Percentiles rank a stretch among this genome's conserved stretches.
These are phyloP conservation scores for Rusavskia elegans DNA, from an alignment of 495 filamentous ascomycete species.

Conservation along the genomic window DNA sequence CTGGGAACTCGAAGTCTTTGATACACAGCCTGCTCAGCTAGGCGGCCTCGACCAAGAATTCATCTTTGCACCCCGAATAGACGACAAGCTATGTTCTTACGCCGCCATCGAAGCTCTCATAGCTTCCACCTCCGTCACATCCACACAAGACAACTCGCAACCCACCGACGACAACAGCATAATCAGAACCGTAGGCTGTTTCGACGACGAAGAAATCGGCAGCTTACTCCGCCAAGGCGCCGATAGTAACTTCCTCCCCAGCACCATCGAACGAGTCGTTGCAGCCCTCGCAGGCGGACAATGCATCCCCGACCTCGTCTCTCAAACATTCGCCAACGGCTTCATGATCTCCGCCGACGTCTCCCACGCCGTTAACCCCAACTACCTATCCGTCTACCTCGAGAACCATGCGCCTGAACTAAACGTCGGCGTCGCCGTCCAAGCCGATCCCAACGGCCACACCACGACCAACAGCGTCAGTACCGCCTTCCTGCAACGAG, in stretches of 20 bases:
- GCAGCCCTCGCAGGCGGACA: slow-evolving; percentile 42
- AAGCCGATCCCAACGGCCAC: slow-evolving; percentile 79
- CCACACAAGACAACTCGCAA: slow-evolving; percentile 7
- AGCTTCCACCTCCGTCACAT: slow-evolving; percentile 37
- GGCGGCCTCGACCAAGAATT: slow-evolving; percentile 85
- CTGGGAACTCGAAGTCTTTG: slow-evolving; percentile 97
- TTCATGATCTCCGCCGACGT: slow-evolving; percentile 92
- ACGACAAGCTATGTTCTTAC: slow-evolving; percentile 94
- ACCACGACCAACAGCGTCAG: slow-evolving; percentile 82
- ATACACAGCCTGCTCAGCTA: slow-evolving; percentile 69
- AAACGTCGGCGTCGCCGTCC: slow-evolving; percentile 78
- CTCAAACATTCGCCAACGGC: slow-evolving; percentile 78
- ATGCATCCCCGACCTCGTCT: slow-evolving; percentile 50
- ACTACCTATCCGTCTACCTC: slow-evolving; percentile 69
- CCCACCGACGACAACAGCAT: slow-evolving; percentile 26
- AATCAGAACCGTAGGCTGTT: slow-evolving; percentile 77
- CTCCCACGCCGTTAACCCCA: slow-evolving; percentile 87
- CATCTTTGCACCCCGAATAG: slow-evolving; percentile 87
- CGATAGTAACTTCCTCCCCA: slow-evolving; percentile 68
- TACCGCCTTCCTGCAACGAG: slow-evolving; percentile 54
- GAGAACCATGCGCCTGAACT: slow-evolving; percentile 70
- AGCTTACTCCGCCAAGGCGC: slow-evolving; percentile 82
- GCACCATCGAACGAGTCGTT: slow-evolving; percentile 61
- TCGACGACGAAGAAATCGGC: slow-evolving; percentile 95
- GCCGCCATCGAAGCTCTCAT: slow-evolving; percentile 78